These are phyloP conservation scores for Pythium sukuiense DNA, from an alignment of 352 stramenopile genomes.

Conservation along the genomic window DNA sequence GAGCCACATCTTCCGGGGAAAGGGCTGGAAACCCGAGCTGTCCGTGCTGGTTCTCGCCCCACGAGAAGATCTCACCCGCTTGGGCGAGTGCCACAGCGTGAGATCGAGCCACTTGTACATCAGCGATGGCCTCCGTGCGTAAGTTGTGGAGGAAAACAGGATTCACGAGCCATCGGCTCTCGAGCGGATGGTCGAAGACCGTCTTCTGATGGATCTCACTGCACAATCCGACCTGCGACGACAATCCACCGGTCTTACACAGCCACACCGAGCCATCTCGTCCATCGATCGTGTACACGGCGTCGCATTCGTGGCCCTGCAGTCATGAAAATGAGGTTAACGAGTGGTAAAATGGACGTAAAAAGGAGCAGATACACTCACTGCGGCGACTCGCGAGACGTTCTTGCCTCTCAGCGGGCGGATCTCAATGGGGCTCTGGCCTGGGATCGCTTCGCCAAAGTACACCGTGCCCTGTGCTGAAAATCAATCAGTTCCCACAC, in stretches of 20 bases:
- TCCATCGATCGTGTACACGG: slow-evolving; percentile 66
- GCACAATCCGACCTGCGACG: slow-evolving; percentile 68
- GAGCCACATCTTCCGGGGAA: slow-evolving; percentile 46
- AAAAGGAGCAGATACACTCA: slow-evolving; percentile 30
- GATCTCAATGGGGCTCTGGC: slow-evolving; percentile 49
- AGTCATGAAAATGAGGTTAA: background rate
- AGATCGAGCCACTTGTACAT: slow-evolving; percentile 47
- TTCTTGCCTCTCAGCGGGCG: slow-evolving; percentile 59
- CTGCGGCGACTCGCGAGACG: slow-evolving; percentile 57
- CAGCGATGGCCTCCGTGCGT: slow-evolving; percentile 54
- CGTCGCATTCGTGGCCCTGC: slow-evolving; percentile 64
- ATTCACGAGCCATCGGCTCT: slow-evolving; percentile 70
- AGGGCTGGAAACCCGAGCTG: slow-evolving; percentile 55
- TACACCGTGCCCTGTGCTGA: slow-evolving; percentile 67
- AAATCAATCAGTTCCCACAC: background rate
- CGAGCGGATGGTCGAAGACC: slow-evolving; percentile 49
- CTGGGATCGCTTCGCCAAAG: slow-evolving; percentile 54
- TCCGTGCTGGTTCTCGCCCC: slow-evolving; percentile 93
- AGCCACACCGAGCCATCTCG: slow-evolving; percentile 60
- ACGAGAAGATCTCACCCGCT: slow-evolving; percentile 92
- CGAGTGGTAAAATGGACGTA: slow-evolving; percentile 8
- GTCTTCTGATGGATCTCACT: slow-evolving; percentile 35
- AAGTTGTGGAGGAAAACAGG: slow-evolving; percentile 69
- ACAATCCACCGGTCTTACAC: slow-evolving; percentile 69
- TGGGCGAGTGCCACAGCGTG: slow-evolving; percentile 76